These are phyloP conservation scores for Rosa lucieae DNA, from an alignment of 306 rosid species.

Conservation along the genomic window DNA sequence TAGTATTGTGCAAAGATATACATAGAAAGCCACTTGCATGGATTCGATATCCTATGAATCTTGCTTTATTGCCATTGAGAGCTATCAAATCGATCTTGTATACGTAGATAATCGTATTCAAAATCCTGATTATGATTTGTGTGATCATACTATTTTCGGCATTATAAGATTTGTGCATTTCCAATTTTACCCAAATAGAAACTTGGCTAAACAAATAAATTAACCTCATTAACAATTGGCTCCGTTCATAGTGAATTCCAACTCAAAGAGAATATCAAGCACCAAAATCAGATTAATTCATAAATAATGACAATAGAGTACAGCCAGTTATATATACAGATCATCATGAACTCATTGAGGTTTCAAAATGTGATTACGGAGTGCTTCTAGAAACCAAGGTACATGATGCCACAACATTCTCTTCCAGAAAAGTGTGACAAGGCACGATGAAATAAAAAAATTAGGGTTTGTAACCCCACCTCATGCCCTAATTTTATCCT, in stretches of 20 bases:
- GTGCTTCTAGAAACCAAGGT: constrained; percentile 48
- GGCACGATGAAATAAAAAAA: constrained; percentile 34
- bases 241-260: constrained; percentile 51
- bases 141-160: constrained; percentile 21
- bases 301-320: not conserved
- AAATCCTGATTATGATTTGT: constrained; percentile 20
- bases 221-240: constrained; percentile 23
- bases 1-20: not conserved
- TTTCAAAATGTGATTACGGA: constrained; percentile 9
- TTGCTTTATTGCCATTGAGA: constrained; percentile 10
- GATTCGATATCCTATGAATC: constrained; percentile 19
- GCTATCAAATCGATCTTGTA: constrained; percentile 34
- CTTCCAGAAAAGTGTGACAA: constrained; percentile 24
- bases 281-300: constrained; percentile 8
- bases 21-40: not conserved
- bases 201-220: constrained; percentile 1
- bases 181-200: constrained; percentile 25
- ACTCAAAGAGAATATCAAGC: constrained; percentile 38
- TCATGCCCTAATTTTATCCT: constrained; percentile 46
- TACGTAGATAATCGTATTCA: constrained; percentile 9
- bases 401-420: constrained; percentile 37
- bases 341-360: constrained; percentile 17
- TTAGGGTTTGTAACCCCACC: constrained; percentile 37
- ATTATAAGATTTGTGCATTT: not conserved
- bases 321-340: not conserved